Evolutionary conservation across 805 yeast species (phyloP).

Genomic region (Wickerhamiella kurtzmanii): DNA sequence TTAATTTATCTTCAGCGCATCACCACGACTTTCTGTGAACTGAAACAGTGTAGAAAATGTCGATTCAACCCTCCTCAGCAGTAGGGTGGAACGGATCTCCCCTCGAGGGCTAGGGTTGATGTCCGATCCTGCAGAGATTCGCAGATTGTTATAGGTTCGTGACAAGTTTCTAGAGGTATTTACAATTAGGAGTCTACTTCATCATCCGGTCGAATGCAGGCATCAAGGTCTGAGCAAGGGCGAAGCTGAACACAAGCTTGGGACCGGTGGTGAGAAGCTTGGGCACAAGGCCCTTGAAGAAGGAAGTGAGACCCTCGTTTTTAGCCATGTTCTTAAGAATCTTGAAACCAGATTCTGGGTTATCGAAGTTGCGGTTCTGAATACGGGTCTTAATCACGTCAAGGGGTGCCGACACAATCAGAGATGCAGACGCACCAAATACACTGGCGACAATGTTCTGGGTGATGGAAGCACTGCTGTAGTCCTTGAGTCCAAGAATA

Average conservation of each 20-base stretch:
- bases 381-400: slow-evolving; percentile 97
- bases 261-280: slow-evolving; percentile 96
- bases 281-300: slow-evolving; percentile 95
- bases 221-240: slow-evolving; percentile 90
- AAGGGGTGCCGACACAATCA: slow-evolving; percentile 92
- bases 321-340: slow-evolving; percentile 85
- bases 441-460: slow-evolving; percentile 93
- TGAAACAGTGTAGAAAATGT: too few relatives aligned
- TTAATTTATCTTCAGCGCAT: too few relatives aligned
- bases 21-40: too few relatives aligned
- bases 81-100: neutral
- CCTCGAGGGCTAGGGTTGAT: neutral
- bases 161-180: neutral
- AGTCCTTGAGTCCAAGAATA: slow-evolving; percentile 72
- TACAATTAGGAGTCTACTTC: slow-evolving; percentile 10
- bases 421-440: slow-evolving; percentile 91
- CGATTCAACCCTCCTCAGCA: too few relatives aligned
- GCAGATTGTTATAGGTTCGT: too few relatives aligned
- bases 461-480: slow-evolving; percentile 82
- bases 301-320: slow-evolving; percentile 79
- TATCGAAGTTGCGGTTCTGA: slow-evolving; percentile 90
- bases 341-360: slow-evolving; percentile 86
- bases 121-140: too few relatives aligned
- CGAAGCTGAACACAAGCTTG: slow-evolving; percentile 93
- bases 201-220: slow-evolving; percentile 83